phyloP scores from a whole-genome alignment of 106 monocot species.

The Phalaenopsis aphrodite region DNA sequence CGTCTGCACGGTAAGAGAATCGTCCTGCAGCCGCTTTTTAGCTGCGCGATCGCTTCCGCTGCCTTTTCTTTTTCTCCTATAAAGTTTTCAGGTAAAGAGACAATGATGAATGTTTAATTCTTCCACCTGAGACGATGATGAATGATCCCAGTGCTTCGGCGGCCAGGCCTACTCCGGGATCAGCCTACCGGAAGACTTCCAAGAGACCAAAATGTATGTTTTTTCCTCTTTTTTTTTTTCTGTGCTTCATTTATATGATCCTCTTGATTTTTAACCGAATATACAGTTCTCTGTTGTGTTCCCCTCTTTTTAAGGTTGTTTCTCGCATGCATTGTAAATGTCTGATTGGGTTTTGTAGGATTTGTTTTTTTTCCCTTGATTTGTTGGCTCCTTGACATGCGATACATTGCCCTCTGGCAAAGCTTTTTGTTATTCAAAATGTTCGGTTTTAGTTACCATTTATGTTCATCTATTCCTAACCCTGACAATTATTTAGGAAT shows the following conservation, averaged over 20 bases:
- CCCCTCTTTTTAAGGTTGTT: background rate
- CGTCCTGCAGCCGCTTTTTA: too few species aligned
- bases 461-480: background rate
- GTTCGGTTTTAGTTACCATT: background rate
- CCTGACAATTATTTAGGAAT: background rate
- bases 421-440: background rate
- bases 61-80: too few species aligned
- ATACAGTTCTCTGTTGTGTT: background rate
- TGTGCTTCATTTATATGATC: too few species aligned
- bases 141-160: background rate
- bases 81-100: too few species aligned
- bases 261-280: background rate
- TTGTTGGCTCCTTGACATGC: too few species aligned
- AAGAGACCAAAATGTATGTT: conserved; percentile 28
- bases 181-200: conserved; percentile 9
- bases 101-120: too few species aligned
- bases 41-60: too few species aligned
- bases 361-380: background rate
- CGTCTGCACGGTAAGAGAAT: too few species aligned
- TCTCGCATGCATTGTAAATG: too few species aligned
- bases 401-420: background rate
- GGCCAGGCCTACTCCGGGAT: background rate
- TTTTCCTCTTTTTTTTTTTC: too few species aligned
- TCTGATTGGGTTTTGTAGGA: too few species aligned
- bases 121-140: background rate